Base-by-base conservation (phyloP, 2,329 filamentous ascomycete genomes). In the Diaporthe humulicola region DNA sequence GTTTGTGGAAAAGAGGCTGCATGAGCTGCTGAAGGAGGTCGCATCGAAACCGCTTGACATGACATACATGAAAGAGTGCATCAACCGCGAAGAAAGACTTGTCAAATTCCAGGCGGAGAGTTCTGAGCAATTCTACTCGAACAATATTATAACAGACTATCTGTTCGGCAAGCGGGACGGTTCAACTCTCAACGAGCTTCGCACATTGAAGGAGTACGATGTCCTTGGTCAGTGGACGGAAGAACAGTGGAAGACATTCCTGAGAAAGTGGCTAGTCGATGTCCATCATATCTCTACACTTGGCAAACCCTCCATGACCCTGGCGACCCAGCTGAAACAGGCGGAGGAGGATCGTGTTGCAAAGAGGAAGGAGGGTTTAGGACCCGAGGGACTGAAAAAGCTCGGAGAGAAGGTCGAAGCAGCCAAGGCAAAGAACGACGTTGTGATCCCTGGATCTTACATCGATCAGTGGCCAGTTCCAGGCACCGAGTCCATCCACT, bases 141-240 rank as follows among this genome's bases (percentile, higher is more conserved):
- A 92, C 77, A 94, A 94, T 75, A 93, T 98, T 76, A 98, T 98
- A 79, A 93, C 93, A 19, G 96, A 98, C 81, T 98, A 97, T 81
- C 89, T 98, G 14, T 99, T 97, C 81, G 97, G 96, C 38, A 91
- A 92, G 69, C 90, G 95, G 42, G 93, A 98, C 82, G 97, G 97
- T 1, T 94, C 93, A 3, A 95, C 92, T 0, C 86, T 96, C 73
- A 88, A 85, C 61, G 88, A 92, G 33, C 83, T 96, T 48, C 86
- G 86, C 77, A 86, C 83, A 22, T 82, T 93, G 12, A 78, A 80
- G 25, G 90, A 92, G 80, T 93, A 92, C 76, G 94, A 97, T 76
- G 86, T 86, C 1, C 84, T 99, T 33, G 92, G 94, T 78, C 87
- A 88, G 66, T 99, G 97, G 97, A 90, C 88, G 4, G 95, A 98